These are phyloP conservation scores for Cucurbita argyrosperma DNA, from an alignment of 306 rosid species.

Conservation along the genomic window DNA sequence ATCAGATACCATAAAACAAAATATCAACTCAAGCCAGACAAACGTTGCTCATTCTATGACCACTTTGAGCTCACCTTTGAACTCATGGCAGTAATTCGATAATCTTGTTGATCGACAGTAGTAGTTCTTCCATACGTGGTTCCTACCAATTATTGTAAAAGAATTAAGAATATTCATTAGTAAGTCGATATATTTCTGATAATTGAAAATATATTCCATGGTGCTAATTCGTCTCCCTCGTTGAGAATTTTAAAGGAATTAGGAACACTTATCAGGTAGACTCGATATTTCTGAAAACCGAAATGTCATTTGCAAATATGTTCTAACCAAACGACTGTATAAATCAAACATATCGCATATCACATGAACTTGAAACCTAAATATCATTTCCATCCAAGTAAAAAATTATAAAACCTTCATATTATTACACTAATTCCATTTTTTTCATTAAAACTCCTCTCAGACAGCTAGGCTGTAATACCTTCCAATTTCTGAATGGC, in stretches of 20 bases:
- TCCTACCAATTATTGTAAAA: conserved; percentile 20
- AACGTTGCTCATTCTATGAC: background rate
- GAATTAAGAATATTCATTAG: background rate
- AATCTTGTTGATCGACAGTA: conserved; percentile 38
- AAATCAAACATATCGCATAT: background rate
- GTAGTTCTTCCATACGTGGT: conserved; percentile 21
- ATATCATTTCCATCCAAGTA: background rate
- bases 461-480: conserved; percentile 13
- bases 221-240: background rate
- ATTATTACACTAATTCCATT: background rate
- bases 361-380: background rate
- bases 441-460: background rate
- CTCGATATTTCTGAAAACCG: background rate
- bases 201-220: background rate
- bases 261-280: background rate
- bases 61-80: conserved; percentile 42
- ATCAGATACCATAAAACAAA: background rate
- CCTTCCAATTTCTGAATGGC: conserved; percentile 77
- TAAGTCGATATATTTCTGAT: conserved; percentile 3
- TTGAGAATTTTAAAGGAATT: background rate
- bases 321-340: background rate
- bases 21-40: background rate
- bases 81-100: conserved; percentile 28
- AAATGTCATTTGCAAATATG: background rate
- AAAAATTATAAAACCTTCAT: background rate